Base-by-base conservation (phyloP, 768 basidiomycete species). In the Scleroderma bovista region DNA sequence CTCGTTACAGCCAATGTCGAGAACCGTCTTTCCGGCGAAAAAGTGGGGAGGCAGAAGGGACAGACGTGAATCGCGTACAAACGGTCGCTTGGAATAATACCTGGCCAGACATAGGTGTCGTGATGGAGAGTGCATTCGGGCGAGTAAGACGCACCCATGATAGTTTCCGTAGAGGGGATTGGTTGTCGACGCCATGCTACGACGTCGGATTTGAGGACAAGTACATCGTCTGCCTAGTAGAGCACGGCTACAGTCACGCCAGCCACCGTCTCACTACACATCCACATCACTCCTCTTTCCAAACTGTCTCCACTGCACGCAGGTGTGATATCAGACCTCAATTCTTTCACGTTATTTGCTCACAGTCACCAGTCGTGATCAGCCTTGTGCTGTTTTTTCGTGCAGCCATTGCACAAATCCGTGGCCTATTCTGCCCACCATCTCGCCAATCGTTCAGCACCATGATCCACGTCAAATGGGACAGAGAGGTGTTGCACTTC, bases 1-100 rank as follows among this genome's bases (percentile, higher is more conserved):
- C 60, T 89, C 84, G 63, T 94, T 95, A 62, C 88, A 90, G 1
- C 92, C 92, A 0, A 94, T 69, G 65, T 95, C 92, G 11, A 95
- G 74, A 3, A 93, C 84, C 42, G 72, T 69, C 51, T 79, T 78
- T 13, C 66, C 75, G 3, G 51, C 23, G 57, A 93, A 83, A 31
- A 86, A 69, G 1, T 65, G 56, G 3, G 64, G 36, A 0, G 83
- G 83, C 2, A 95, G 68, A 16, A 84, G 67, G 1, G 75, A 71
- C 2, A 95, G 74, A 15, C 93, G 79, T 0, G 79, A 75, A 62
- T 93, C 88, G 31, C 67, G 67, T 1, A 72, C 59, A 19, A 70
- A 73, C 0, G 81, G 83, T 6, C 88, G 78, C 66, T 87, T 89
- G n/a, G 74, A 69, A 69, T 93, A 93, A 60, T 90, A 92, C 36